Evolutionary conservation across 805 yeast species (phyloP), one percentile per base, ranked within the genome.

Genomic region (Jamesozyma lodderae): DNA sequence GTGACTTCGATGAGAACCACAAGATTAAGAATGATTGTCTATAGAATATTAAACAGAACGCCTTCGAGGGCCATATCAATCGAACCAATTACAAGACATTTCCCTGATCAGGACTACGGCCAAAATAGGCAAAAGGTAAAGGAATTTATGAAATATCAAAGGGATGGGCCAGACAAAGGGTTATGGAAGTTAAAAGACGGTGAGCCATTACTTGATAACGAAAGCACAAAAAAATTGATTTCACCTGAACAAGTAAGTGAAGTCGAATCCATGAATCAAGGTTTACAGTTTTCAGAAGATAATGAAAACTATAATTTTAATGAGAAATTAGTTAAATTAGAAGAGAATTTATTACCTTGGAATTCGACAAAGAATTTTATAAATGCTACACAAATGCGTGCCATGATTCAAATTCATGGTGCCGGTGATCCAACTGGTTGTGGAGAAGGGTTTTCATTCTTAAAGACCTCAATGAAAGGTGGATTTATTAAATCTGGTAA

Each of bases 41-140:
- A 75, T 52, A 73, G 97, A 37, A 83, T 87, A 0, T 67, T 92
- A 60, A 85, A 87, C 58, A 75, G 78, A 43, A 78, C 73, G 33
- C 81, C 81, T 3, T 73, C 76, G 26, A 77, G 81, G 28, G 69
- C 97, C 26, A 68, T 92, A 30, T 70, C 84, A 6, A 94, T 92
- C 9, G 79, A 79, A 46, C 97, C 92, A 47, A 84, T 92, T 17
- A 78, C 95, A 0, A 73, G 74, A 36, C 96, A 90, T 65, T 92
- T 92, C 56, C 97, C 98, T 0, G 97, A 87, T 49, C 96, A 88
- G 60, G 88, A 83, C 53, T 97, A 92, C 54, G 88, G 90, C 85
- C 98, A 92, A 59, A 90, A 86, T 56, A 73, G 98, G 51, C 97
- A 90, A 63, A 71, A 96, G 44, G 70, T 92, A 40, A 92, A 92